Evolutionary conservation across 345 rosid genomes (phyloP), one percentile per base, ranked within the genome.

Genomic region (Citropsis articulata): DNA sequence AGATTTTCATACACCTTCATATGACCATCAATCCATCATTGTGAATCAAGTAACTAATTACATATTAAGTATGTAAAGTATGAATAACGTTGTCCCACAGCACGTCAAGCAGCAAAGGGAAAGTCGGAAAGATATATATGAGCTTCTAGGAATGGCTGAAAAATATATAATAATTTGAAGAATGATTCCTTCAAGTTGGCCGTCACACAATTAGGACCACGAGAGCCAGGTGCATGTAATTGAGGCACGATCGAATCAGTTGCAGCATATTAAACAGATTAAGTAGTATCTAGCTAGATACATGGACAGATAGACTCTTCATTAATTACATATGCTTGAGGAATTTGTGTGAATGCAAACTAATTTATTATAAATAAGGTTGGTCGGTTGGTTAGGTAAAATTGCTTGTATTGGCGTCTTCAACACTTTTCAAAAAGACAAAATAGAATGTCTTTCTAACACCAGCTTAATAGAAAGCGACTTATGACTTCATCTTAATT

Each of bases 361-460:
- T 13, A 18, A 6, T 24, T 22, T 0, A 36, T 13, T 25, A 24
- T 38, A 7, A 5, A 59, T 42, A 19, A 35, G 7, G 0, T 53
- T 65, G 86, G 85, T 78, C 82, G 86, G 88, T 71, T 74, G 81
- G 82, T 86, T 85, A 80, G 87, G 88, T 82, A 82, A 83, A 79
- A 84, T 72, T 62, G 61, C 48, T 35, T 45, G 71, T 36, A 27
- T 36, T 33, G 72, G 48, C 76, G 38, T 75, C 75, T 75, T 77
- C 81, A 79, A 66, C 85, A 66, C 65, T 78, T 36, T 79, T 71
- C 21, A 57, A 50, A 61, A 68, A 2, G 82, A 78, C 78, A 75
- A 77, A 69, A 36, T 21, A 66, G 80, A 77, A 74, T 81, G 81
- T 81, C 62, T 75, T 42, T 63, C 50, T 40, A 14, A n/a, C 12